Conservation (phyloP, 805 yeast species). For the Metschnikowia dekortorum region DNA sequence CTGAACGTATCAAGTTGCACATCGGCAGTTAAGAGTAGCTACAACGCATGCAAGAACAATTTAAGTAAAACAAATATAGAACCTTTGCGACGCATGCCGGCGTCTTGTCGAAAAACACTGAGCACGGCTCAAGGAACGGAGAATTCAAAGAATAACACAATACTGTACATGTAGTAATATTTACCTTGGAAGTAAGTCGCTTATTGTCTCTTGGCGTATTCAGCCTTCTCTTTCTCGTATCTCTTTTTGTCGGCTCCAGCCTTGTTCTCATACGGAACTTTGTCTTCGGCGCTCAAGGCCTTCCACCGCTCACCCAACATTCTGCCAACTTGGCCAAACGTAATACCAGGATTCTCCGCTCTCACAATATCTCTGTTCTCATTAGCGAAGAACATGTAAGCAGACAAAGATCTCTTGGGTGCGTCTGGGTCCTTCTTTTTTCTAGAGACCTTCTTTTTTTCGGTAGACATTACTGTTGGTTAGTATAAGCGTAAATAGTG, state of each 20-base stretch:
- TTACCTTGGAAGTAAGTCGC: constrained; percentile 4
- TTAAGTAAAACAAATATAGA: constrained; percentile 4
- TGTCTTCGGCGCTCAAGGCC: constrained; percentile 77
- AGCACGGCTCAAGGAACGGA: constrained; percentile 1
- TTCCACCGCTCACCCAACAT: constrained; percentile 96
- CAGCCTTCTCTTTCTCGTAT: constrained; percentile 94
- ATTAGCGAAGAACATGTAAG: constrained; percentile 98
- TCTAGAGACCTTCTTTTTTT: constrained; percentile 42
- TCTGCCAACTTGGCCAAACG: constrained; percentile 94
- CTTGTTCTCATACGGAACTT: constrained; percentile 85
- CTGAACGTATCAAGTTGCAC: no score
- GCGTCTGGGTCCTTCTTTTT: constrained; percentile 87
- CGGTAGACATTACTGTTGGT: constrained; percentile 23
- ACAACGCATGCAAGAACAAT: background rate
- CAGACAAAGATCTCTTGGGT: constrained; percentile 97
- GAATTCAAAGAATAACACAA: constrained; percentile 9
- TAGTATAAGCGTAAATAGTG: constrained; percentile 7
- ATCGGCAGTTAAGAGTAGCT: background rate
- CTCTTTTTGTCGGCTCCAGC: constrained; percentile 97
- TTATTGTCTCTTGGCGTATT: constrained; percentile 49
- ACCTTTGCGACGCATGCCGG: background rate
- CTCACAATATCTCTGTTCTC: constrained; percentile 95
- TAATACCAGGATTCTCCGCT: constrained; percentile 90
- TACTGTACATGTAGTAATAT: constrained; percentile 11
- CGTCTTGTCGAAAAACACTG: constrained; percentile 3